Conservation (phyloP, 495 filamentous ascomycete species). For the Neohortaea acidophila region DNA sequence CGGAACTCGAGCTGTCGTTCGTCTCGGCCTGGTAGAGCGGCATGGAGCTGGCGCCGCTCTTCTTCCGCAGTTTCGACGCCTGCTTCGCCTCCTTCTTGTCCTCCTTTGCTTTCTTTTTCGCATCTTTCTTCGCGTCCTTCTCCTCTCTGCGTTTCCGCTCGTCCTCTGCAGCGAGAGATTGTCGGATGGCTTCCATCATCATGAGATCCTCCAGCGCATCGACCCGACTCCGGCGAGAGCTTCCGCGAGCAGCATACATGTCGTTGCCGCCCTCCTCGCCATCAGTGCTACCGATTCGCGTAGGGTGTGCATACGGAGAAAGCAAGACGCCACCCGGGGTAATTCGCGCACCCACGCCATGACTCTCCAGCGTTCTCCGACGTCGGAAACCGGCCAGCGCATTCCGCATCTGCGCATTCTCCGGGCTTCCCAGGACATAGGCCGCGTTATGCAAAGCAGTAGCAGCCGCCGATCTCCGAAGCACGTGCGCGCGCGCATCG, state of each 20-base stretch:
- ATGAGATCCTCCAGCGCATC: conserved; percentile 95
- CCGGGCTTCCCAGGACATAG: conserved; percentile 65
- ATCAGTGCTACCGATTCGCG: conserved; percentile 25
- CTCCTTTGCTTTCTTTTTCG: conserved; percentile 66
- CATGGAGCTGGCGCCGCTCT: conserved; percentile 23
- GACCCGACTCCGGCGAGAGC: conserved; percentile 49
- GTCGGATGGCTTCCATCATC: conserved; percentile 89
- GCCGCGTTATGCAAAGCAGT: conserved; percentile 91
- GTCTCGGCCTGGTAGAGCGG: conserved; percentile 9
- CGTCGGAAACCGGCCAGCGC: conserved; percentile 31
- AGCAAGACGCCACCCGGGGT: conserved; percentile 6
- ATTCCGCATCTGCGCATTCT: conserved; percentile 31
- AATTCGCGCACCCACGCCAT: conserved; percentile 26
- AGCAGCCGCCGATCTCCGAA: conserved; percentile 77
- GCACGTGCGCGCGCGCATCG: conserved; percentile 66
- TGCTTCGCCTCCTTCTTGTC: conserved; percentile 64
- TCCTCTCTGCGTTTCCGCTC: conserved; percentile 69
- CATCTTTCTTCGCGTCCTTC: conserved; percentile 63
- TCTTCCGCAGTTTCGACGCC: conserved; percentile 54
- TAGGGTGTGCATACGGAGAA: neutral
- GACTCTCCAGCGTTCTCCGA: conserved; percentile 26
- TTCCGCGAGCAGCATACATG: conserved; percentile 36
- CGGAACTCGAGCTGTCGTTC: conserved; percentile 18
- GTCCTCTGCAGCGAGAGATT: conserved; percentile 81
- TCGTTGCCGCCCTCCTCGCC: conserved; percentile 32